Evolutionary conservation across 2,329 filamentous ascomycete species (phyloP).

Genomic region (Sarocladiaceae sp.): DNA sequence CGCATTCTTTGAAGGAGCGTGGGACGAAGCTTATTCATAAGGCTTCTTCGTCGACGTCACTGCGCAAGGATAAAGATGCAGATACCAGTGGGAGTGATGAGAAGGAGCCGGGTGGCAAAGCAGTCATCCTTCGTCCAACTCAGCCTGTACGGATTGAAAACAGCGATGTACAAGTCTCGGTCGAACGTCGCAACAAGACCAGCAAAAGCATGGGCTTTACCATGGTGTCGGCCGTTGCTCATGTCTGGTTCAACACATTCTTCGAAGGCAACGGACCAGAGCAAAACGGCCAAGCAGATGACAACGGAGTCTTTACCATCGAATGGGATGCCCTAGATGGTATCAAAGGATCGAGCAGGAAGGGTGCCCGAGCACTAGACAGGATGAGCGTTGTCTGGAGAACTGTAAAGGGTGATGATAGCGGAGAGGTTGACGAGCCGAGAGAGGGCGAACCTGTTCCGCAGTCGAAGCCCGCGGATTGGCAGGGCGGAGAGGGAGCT

Average conservation of each 20-base stretch:
- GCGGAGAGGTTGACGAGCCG: conserved; percentile 52
- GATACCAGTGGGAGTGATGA: conserved; percentile 21
- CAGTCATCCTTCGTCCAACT: conserved; percentile 72
- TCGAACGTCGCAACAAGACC: conserved; percentile 80
- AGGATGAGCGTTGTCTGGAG: conserved; percentile 83
- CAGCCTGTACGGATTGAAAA: conserved; percentile 67
- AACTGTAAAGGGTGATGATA: conserved; percentile 23
- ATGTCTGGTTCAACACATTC: conserved; percentile 95
- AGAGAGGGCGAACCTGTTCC: conserved; percentile 62
- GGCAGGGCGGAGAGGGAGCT: conserved; percentile 59
- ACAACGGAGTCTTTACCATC: conserved; percentile 59
- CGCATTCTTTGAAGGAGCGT: conserved; percentile 20
- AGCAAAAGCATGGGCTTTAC: conserved; percentile 74
- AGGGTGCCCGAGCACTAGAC: conserved; percentile 80
- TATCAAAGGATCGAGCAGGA: conserved; percentile 82
- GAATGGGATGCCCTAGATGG: conserved; percentile 76
- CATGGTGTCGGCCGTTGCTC: conserved; percentile 88
- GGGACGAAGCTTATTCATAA: conserved; percentile 30
- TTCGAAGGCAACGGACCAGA: conserved; percentile 82
- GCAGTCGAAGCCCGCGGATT: conserved; percentile 68
- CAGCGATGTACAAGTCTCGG: conserved; percentile 84
- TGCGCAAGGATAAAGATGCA: conserved; percentile 14
- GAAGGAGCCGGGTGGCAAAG: conserved; percentile 58
- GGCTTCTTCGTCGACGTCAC: conserved; percentile 20
- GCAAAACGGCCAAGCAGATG: conserved; percentile 58